phyloP scores from a whole-genome alignment of 257 asterid species.

The Fraxinus pennsylvanica region DNA sequence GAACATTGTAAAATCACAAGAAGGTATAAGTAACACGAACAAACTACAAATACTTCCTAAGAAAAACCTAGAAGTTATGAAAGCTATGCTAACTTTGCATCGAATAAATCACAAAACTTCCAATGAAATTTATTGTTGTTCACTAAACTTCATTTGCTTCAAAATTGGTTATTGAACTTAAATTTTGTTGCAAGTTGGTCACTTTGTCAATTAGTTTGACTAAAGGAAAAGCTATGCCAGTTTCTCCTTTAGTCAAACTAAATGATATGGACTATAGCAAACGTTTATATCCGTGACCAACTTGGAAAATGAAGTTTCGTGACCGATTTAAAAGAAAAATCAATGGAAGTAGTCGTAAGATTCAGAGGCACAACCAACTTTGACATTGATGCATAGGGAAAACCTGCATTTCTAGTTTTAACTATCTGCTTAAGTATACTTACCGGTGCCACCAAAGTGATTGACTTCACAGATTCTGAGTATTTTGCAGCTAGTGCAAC shows the following conservation, averaged over 20 bases:
- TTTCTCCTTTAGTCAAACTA: neutral
- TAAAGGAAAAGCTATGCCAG: neutral
- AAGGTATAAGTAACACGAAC: neutral
- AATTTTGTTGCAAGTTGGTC: neutral
- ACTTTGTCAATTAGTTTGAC: neutral
- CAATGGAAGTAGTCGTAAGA: neutral
- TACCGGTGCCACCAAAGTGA: conserved; percentile 77
- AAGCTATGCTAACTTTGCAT: neutral
- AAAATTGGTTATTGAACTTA: neutral
- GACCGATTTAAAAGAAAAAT: neutral
- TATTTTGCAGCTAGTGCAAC: conserved; percentile 65
- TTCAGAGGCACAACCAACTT: neutral
- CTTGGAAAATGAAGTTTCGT: neutral
- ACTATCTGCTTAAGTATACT: conserved; percentile 24
- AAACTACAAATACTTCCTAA: neutral
- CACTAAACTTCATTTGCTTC: neutral
- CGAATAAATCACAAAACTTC: neutral
- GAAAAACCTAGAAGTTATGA: neutral
- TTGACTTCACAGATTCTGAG: conserved; percentile 47
- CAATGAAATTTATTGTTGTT: neutral
- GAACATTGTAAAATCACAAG: conserved; percentile 7
- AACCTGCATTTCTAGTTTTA: neutral
- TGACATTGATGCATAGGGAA: neutral
- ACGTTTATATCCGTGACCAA: neutral
- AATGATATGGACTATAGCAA: neutral